Conservation (phyloP, 2,329 filamentous ascomycete species). For the Sphaceloma murrayae region DNA sequence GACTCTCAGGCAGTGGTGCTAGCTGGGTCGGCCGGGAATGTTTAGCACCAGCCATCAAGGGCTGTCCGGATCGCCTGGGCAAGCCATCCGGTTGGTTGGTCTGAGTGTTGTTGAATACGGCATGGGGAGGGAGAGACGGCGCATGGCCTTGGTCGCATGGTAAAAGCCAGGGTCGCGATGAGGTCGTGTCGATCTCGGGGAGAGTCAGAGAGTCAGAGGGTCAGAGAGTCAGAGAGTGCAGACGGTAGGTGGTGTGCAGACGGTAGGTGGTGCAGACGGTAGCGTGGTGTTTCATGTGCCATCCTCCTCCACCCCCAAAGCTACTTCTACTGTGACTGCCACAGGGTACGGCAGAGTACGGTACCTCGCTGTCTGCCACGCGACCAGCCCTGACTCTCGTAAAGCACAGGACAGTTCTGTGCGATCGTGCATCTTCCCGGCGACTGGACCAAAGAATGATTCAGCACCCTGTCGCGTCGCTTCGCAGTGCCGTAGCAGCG, state of each 20-base stretch:
- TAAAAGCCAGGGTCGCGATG: no score
- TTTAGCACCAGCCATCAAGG: constrained; percentile 7
- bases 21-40: constrained; percentile 12
- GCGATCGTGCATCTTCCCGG: not conserved
- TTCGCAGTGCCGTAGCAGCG: no score
- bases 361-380: not conserved
- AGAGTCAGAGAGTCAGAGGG: no score
- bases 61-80: not conserved
- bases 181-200: no score
- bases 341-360: no score
- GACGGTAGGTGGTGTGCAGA: no score
- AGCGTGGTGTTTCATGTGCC: constrained; percentile 15
- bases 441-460: constrained; percentile 8
- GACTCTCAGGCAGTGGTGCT: constrained; percentile 7
- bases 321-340: no score
- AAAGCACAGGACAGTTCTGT: constrained; percentile 14
- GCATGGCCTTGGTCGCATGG: no score
- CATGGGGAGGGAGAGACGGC: no score
- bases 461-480: constrained; percentile 13
- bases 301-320: not conserved
- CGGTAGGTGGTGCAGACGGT: constrained; percentile 12
- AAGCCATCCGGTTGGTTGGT: constrained; percentile 4
- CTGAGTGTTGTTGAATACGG: not conserved
- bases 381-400: constrained; percentile 13
- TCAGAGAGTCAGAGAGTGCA: no score